Evolutionary conservation across 1,139 yeast species (phyloP).

Genomic region (Schizosaccharomyces versatilis): DNA sequence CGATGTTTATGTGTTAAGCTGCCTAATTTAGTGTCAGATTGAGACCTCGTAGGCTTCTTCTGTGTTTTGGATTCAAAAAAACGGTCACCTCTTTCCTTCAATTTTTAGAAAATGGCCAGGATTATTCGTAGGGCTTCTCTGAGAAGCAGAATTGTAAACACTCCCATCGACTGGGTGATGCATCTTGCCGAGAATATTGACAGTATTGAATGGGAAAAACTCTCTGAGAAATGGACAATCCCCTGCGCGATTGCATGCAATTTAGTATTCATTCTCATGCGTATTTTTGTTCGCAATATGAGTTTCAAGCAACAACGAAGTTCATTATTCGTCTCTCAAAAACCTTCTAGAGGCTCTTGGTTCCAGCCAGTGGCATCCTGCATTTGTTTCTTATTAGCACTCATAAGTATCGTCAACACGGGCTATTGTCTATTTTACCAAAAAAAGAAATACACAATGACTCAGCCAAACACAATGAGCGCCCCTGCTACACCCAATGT

Average conservation of each 20-base stretch:
- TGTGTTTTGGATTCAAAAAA: no score
- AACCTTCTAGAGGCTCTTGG: not conserved
- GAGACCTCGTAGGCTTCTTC: no score
- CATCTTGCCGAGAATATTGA: not conserved
- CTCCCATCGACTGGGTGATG: not conserved
- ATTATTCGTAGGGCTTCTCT: not conserved
- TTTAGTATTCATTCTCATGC: not conserved
- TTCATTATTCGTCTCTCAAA: not conserved
- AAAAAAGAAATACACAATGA: not conserved
- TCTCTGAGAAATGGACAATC: not conserved
- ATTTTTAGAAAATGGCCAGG: not conserved
- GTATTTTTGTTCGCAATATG: not conserved
- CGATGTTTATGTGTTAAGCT: no score
- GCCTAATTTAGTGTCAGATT: no score
- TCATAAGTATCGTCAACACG: not conserved
- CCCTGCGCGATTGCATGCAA: not conserved
- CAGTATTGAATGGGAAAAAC: not conserved
- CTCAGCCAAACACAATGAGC: not conserved
- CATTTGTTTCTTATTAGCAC: not conserved
- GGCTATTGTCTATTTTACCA: not conserved
- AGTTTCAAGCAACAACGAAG: not conserved
- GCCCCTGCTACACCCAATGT: not conserved
- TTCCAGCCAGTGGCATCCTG: not conserved
- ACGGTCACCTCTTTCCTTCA: not conserved
- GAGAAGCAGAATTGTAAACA: not conserved